Percentiles rank a stretch among this genome's conserved stretches.
Evolutionary conservation across 2,329 filamentous ascomycete genomes (phyloP).

Genomic region (Macrophomina phaseolina): DNA sequence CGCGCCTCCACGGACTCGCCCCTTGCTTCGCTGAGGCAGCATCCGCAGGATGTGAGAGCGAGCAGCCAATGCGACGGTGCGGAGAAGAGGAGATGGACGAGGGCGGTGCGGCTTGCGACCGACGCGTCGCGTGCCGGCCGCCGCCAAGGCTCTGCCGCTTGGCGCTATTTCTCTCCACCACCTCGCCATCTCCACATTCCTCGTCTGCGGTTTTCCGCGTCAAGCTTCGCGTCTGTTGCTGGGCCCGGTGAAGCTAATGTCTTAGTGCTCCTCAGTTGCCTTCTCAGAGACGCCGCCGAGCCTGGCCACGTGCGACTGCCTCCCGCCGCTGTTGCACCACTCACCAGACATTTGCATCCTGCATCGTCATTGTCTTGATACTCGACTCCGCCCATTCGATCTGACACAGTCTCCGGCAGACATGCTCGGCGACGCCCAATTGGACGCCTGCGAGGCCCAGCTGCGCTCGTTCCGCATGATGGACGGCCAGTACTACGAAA

Average conservation of each 20-base stretch:
- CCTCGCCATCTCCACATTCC: background rate
- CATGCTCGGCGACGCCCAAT: conserved; percentile 25
- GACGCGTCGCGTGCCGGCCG: background rate
- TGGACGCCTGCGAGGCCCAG: conserved; percentile 27
- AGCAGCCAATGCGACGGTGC: background rate
- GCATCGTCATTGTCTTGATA: background rate
- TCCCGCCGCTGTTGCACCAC: background rate
- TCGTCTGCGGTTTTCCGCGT: background rate
- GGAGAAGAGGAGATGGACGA: background rate
- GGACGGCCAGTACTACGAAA: conserved; percentile 23
- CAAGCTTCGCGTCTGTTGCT: background rate
- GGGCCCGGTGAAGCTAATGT: background rate
- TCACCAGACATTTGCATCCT: background rate
- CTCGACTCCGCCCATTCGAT: background rate
- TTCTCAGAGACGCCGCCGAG: too few relatives aligned
- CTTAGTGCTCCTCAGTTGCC: background rate
- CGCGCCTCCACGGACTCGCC: too few relatives aligned
- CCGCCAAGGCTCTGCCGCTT: too few relatives aligned
- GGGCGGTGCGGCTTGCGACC: background rate
- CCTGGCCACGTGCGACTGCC: background rate
- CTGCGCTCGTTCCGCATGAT: conserved; percentile 18
- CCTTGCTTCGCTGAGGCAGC: background rate
- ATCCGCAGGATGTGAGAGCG: background rate
- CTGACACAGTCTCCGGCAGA: background rate
- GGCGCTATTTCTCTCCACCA: background rate